A percentile compares a stretch with the other conserved stretches of the same genome.
These are phyloP conservation scores for Salix brachista DNA, from an alignment of 345 rosid genomes.

Conservation along the genomic window DNA sequence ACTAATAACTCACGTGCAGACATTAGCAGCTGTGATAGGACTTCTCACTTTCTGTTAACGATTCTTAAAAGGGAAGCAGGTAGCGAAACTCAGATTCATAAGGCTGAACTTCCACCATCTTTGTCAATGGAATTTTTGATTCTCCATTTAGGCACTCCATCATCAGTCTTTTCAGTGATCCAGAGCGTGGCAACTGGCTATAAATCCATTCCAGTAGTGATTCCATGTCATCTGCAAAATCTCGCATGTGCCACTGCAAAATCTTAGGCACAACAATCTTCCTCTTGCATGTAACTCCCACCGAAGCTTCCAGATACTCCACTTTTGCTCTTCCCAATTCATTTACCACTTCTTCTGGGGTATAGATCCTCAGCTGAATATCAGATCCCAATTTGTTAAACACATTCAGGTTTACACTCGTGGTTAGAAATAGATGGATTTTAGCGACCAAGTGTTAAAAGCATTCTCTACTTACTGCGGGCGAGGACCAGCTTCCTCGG, in stretches of 20 bases:
- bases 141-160: constrained; percentile 66
- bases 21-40: neutral
- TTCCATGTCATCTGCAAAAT: constrained; percentile 76
- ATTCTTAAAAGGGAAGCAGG: constrained; percentile 41
- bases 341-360: constrained; percentile 61
- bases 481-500: constrained; percentile 92
- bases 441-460: neutral
- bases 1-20: neutral
- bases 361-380: constrained; percentile 73
- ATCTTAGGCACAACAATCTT: constrained; percentile 78
- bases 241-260: constrained; percentile 84
- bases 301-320: constrained; percentile 76
- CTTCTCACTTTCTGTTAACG: neutral
- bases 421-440: neutral
- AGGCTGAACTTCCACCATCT: constrained; percentile 66
- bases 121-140: constrained; percentile 42
- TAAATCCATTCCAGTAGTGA: constrained; percentile 87
- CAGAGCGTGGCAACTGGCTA: constrained; percentile 72
- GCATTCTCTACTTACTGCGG: constrained; percentile 55
- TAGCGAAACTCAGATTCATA: constrained; percentile 76
- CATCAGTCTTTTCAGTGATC: constrained; percentile 52
- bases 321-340: constrained; percentile 69
- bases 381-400: neutral
- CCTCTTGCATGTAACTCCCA: constrained; percentile 74
- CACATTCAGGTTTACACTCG: neutral